Base-by-base conservation (phyloP, 805 yeast genomes). In the Wickerhamiella lipophila region DNA sequence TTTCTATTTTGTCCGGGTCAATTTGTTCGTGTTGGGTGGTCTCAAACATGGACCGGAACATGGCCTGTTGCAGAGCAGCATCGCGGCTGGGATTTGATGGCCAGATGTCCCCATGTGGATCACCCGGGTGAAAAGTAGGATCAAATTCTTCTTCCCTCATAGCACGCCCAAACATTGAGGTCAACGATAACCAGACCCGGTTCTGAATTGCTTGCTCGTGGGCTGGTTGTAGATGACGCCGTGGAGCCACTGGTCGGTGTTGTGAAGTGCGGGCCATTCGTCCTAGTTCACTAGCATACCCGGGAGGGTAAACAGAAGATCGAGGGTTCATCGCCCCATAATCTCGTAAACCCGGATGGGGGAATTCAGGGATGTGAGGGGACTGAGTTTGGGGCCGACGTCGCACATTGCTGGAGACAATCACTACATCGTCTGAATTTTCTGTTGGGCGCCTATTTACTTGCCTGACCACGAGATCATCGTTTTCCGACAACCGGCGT, bases 31-130 rank as follows among this genome's bases (percentile, higher is more conserved):
- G 47, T 2, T 35, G 27, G 15, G 19, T 13, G 26, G 42, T 44
- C 3, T 46, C 49, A 15, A 22, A 15, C 40, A 49, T 21, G 16
- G 49, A 39, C 18, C 29, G 43, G 12, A 29, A 32, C 25, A 49
- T 13, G 6, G 45, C 49, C 15, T 15, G 43, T 21, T 32, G 40
- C 12, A 43, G 22, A 13, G 27, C 42, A 2, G 43, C 15, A 11
- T 25, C 42, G 12, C 25, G 11, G 23, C 23, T 43, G n/a, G 16
- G 22, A 6, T 8, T 13, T 4, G 38, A n/a, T 7, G 38, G 38
- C 38, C 38, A 32, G 21, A 32, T 15, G n/a, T 32, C 38, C 6
- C 3, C 6, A 13, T 29, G 32, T 13, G 38, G 19, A 15, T 32
- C 18, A 32, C 15, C 38, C 21, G 18, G 38, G 19, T 32, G 38